A percentile compares a stretch with the other conserved stretches of the same genome.
Conservation (phyloP, 2,329 filamentous ascomycete genomes). For the Pseudogymnoascus sp. region DNA sequence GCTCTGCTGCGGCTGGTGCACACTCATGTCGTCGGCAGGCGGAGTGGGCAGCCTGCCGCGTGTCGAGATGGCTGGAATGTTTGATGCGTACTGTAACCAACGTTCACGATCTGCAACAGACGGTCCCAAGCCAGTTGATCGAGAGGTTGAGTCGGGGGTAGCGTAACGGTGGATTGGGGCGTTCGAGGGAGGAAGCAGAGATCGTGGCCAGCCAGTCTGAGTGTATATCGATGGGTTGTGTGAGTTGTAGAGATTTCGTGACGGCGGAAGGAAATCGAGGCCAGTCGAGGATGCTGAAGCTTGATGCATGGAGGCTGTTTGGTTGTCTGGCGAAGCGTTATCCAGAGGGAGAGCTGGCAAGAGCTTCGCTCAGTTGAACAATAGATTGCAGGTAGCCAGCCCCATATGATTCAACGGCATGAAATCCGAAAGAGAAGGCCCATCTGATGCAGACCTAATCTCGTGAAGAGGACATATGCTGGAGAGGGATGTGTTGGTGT, state of each 20-base stretch:
- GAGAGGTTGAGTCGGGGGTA: not conserved
- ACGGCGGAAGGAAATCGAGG: slow-evolving; percentile 25
- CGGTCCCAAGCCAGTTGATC: not conserved
- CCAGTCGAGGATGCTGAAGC: slow-evolving; percentile 24
- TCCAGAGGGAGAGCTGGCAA: not conserved
- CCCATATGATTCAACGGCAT: slow-evolving; percentile 5
- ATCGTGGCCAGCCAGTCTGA: slow-evolving; percentile 10
- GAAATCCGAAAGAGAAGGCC: not conserved
- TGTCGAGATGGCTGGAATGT: slow-evolving; percentile 20
- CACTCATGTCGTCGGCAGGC: slow-evolving; percentile 45
- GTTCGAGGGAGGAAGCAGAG: slow-evolving; percentile 1
- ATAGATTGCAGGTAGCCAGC: not conserved
- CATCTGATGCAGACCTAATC: not conserved
- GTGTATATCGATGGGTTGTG: not conserved
- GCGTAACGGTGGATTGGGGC: not conserved
- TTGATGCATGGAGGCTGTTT: slow-evolving; percentile 28
- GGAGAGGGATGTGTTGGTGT: not conserved
- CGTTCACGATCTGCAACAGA: slow-evolving; percentile 2
- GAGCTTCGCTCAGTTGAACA: not conserved
- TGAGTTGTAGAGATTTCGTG: slow-evolving; percentile 10
- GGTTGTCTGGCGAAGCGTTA: slow-evolving; percentile 4
- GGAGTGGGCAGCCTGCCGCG: slow-evolving; percentile 42
- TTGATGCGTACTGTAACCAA: slow-evolving; percentile 16
- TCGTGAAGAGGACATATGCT: not conserved
- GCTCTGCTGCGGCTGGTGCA: slow-evolving; percentile 40